A percentile compares a stretch with the other conserved stretches of the same genome.
phyloP scores from a whole-genome alignment of 345 rosid genomes.

The Rhodamnia rubescens region DNA sequence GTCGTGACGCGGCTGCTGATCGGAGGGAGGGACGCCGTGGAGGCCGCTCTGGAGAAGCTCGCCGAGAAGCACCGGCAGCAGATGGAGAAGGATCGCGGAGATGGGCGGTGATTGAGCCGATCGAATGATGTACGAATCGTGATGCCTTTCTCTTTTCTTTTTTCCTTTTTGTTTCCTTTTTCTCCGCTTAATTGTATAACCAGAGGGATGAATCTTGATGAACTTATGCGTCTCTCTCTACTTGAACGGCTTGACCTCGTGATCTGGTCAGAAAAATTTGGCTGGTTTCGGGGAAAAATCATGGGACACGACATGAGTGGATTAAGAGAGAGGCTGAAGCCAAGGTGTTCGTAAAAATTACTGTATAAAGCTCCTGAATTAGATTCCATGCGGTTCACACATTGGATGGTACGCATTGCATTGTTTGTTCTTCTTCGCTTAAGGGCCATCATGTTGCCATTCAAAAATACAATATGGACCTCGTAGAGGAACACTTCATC shows the following conservation, averaged over 20 bases:
- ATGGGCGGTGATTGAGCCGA: constrained; percentile 8
- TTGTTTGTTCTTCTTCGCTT: background rate
- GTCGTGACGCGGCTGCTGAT: constrained; percentile 58
- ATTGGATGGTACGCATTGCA: background rate
- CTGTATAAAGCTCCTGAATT: background rate
- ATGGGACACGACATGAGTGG: background rate
- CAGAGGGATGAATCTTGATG: background rate
- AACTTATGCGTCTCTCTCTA: background rate
- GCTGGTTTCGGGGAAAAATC: background rate
- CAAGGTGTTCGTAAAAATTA: background rate
- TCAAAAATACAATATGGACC: too few relatives aligned
- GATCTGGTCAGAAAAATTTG: background rate
- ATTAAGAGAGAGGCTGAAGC: background rate
- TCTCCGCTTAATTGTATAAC: background rate
- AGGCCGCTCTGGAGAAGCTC: constrained; percentile 60
- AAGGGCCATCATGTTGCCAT: too few relatives aligned
- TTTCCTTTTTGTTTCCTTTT: background rate
- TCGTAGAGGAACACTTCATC: background rate
- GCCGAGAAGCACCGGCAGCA: constrained; percentile 65
- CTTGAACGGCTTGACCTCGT: background rate
- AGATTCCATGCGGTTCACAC: background rate
- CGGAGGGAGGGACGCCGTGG: constrained; percentile 73
- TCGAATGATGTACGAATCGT: background rate
- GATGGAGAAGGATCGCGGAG: constrained; percentile 35
- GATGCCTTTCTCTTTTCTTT: background rate